Base-by-base conservation (phyloP, 805 yeast species). In the Yamadazyma scolyti region DNA sequence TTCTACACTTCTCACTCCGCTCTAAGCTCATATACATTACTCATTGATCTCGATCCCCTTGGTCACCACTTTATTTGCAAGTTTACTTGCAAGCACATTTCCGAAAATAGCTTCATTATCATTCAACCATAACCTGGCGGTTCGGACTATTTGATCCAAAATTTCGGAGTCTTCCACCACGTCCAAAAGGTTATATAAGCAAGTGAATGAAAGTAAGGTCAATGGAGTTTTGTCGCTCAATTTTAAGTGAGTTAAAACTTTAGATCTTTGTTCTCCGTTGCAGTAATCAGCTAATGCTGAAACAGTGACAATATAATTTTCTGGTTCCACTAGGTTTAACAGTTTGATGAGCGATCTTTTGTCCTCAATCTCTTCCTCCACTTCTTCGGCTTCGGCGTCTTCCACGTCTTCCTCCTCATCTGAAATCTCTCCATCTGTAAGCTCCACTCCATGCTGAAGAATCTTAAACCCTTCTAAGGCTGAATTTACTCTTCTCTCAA, bases 11-110 rank as follows among this genome's bases (percentile, higher is more conserved):
- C n/a, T n/a, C n/a, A n/a, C n/a, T n/a, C n/a, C n/a, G n/a, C n/a
- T n/a, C n/a, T n/a, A n/a, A n/a, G n/a, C n/a, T n/a, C n/a, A n/a
- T n/a, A n/a, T n/a, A n/a, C n/a, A n/a, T n/a, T n/a, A n/a, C n/a
- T n/a, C 63, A 42, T 53, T 58, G 24, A 63, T 38, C 16, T 48
- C 25, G 47, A 56, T 48, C 1, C 62, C 65, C 39, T 59, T 61
- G 17, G 41, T 36, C 9, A 61, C 54, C 11, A 63, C 44, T n/a
- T 52, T 27, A 33, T 57, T 53, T 11, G 54, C 48, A 25, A 64
- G 45, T 10, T 47, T 48, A n/a, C 48, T 37, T 31, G 57, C 50
- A 20, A 54, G 46, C 17, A 40, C 36, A 20, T 34, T 40, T 15
- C 47, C 41, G 47, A 64, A 32, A 20, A 44, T 36, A 3, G 37